phyloP scores from a whole-genome alignment of 352 stramenopile species.

The Globisporangium spinosum region DNA sequence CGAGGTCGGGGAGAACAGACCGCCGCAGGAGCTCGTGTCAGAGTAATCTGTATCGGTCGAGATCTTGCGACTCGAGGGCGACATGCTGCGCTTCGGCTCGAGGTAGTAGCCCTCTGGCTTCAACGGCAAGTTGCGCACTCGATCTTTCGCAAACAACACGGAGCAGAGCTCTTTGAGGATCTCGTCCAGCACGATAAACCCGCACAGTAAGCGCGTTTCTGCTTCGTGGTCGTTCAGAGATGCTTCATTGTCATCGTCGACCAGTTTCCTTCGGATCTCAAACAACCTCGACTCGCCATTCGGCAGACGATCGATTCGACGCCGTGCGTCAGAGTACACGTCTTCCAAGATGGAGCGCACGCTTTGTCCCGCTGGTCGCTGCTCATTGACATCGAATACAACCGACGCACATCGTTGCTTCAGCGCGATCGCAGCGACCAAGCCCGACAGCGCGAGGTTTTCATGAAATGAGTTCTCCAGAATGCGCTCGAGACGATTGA shows the following conservation, averaged over 20 bases:
- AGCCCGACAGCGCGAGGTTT: conserved; percentile 74
- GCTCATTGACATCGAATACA: conserved; percentile 57
- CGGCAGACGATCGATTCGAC: conserved; percentile 54
- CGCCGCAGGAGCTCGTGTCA: conserved; percentile 30
- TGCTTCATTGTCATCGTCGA: conserved; percentile 66
- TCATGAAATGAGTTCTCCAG: conserved; percentile 83
- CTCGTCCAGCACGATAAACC: conserved; percentile 81
- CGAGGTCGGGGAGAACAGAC: conserved; percentile 15
- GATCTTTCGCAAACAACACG: conserved; percentile 71
- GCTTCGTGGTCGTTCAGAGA: conserved; percentile 58
- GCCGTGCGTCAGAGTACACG: conserved; percentile 61
- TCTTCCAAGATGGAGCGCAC: conserved; percentile 81
- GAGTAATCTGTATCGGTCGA: conserved; percentile 41
- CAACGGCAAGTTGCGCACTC: conserved; percentile 64
- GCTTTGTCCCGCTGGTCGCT: conserved; percentile 34
- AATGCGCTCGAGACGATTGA: conserved; percentile 70
- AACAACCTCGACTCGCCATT: conserved; percentile 42
- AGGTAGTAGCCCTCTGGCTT: conserved; percentile 85
- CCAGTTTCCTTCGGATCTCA: conserved; percentile 58
- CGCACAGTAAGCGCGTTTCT: conserved; percentile 61
- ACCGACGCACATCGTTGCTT: conserved; percentile 45
- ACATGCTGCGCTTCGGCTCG: conserved; percentile 48
- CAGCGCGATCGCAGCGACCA: conserved; percentile 69
- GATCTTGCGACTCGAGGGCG: conserved; percentile 20
- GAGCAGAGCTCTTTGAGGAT: conserved; percentile 85